phyloP scores from a whole-genome alignment of 495 filamentous ascomycete genomes.

The Xylaria castorea region DNA sequence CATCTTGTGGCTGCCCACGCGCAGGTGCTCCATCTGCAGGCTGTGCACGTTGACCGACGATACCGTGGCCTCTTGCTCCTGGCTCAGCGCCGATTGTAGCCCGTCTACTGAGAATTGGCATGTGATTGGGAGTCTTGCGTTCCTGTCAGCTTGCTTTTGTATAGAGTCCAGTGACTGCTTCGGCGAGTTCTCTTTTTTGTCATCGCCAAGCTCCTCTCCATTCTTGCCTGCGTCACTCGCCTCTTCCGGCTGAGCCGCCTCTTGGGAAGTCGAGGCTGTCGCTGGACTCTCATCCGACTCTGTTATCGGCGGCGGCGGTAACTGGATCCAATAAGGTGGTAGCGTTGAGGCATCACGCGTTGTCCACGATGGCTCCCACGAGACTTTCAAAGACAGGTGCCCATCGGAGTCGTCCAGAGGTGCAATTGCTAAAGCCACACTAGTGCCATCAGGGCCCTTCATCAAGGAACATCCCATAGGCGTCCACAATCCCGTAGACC shows the following conservation, averaged over 20 bases:
- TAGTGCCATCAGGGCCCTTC: slow-evolving; percentile 57
- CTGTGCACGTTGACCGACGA: slow-evolving; percentile 42
- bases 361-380: slow-evolving; percentile 66
- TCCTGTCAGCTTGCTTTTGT: slow-evolving; percentile 34
- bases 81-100: slow-evolving; percentile 48
- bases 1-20: slow-evolving; percentile 38
- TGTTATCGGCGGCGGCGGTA: slow-evolving; percentile 43
- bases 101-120: slow-evolving; percentile 54
- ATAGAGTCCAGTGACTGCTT: slow-evolving; percentile 50
- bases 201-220: slow-evolving; percentile 16
- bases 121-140: slow-evolving; percentile 43
- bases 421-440: slow-evolving; percentile 61
- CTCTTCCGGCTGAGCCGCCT: background rate
- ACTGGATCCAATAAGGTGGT: slow-evolving; percentile 67
- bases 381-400: slow-evolving; percentile 61
- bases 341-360: slow-evolving; percentile 57
- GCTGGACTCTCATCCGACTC: slow-evolving; percentile 15
- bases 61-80: slow-evolving; percentile 32
- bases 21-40: slow-evolving; percentile 53
- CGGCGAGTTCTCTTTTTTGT: slow-evolving; percentile 21
- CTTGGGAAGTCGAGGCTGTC: background rate
- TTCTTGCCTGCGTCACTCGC: slow-evolving; percentile 12
- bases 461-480: slow-evolving; percentile 66
- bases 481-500: slow-evolving; percentile 67
- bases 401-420: slow-evolving; percentile 68